Conservation (phyloP, 106 monocot genomes). For the Allium cepa region DNA sequence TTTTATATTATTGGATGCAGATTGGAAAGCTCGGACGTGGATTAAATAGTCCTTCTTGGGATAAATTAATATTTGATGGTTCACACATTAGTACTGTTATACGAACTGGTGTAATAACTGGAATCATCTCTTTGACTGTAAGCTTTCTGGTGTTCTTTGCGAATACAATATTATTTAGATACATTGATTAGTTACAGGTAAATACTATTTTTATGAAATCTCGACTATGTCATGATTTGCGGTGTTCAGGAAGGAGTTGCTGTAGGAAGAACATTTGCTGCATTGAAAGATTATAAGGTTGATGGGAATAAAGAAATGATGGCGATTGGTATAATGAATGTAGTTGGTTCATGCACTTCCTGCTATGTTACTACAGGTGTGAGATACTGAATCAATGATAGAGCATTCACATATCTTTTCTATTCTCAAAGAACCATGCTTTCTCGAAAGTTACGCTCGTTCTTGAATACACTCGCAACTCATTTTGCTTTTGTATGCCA, state of each 20-base stretch:
- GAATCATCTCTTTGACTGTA: slow-evolving; percentile 16
- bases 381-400: background rate
- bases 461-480: too few relatives aligned
- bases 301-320: slow-evolving; percentile 99
- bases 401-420: too few relatives aligned
- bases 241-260: slow-evolving; percentile 78
- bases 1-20: background rate
- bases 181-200: too few relatives aligned
- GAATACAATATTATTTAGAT: background rate
- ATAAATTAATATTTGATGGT: slow-evolving; percentile 14
- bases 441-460: too few relatives aligned
- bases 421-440: too few relatives aligned
- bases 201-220: too few relatives aligned
- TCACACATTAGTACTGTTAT: background rate
- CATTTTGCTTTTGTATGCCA: too few relatives aligned
- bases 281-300: slow-evolving; percentile 77
- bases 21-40: slow-evolving; percentile 15
- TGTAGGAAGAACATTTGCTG: slow-evolving; percentile 91
- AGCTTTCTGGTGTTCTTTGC: background rate
- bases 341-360: slow-evolving; percentile 84
- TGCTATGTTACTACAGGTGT: slow-evolving; percentile 82
- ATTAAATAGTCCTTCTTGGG: slow-evolving; percentile 16
- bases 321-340: slow-evolving; percentile 96
- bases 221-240: too few relatives aligned
- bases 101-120: slow-evolving; percentile 10